Evolutionary conservation across 1,139 yeast species (phyloP), one percentile per base, ranked within the genome.

Genomic region (Yamadazyma kanchanaburiensis): DNA sequence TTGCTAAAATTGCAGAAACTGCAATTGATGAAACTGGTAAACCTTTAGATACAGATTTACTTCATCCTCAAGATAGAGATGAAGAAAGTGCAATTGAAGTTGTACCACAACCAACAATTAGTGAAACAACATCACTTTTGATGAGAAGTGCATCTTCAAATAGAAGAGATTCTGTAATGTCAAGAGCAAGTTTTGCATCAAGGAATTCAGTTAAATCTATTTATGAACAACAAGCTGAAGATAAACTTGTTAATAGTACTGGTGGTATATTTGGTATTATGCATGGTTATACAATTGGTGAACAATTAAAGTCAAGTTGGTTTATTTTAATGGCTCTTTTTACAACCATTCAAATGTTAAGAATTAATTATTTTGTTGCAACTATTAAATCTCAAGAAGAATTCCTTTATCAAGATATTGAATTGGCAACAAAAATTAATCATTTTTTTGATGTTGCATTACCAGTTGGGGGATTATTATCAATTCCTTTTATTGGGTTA

Each of bases 301-400:
- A 71, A 28, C 97, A 89, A 58, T 60, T 88, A 33, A 60, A 57
- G 26, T 75, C 91, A 3, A 79, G 81, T 8, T 87, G 96, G 94
- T 89, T 87, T 53, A 50, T 69, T 30, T 60, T 87, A 33, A 82
- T 87, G 83, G 74, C 86, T 14, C 51, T 76, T 4, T 86, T 87
- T 55, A 83, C 95, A 5, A 74, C 89, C 2, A 72, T 87, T 34
- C 94, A 87, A 55, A 87, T 88, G 95, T 70, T 89, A 31, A 70
- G 96, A 52, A 83, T 88, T 43, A 89, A 89, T 58, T 88, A 83
- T 55, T 89, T 86, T 55, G 94, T 89, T 30, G 96, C 96, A 5
- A 86, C 96, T 1, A 65, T 89, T 25, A 75, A 77, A 45, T 64
- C 94, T 0, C 96, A 87, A 59, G 89, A 85, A 60, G 68, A 70